Evolutionary conservation across 2,329 filamentous ascomycete species (phyloP), one percentile per base, ranked within the genome.

Genomic region (Coleophoma cylindrospora): DNA sequence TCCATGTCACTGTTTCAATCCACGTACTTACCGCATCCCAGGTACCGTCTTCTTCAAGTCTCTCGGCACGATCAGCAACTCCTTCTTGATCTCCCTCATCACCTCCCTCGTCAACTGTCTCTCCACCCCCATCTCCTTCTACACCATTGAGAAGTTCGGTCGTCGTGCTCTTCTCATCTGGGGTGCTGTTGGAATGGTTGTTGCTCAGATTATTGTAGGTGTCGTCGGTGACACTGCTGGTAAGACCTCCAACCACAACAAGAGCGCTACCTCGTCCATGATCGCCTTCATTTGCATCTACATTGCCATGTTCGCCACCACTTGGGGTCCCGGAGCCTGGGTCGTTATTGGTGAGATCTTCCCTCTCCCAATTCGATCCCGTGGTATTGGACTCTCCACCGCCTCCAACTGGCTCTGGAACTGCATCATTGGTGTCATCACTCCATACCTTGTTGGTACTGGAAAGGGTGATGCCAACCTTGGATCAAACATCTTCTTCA

Each of bases 361-460:
- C 63, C 83, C 83, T 0, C 0, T 88, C 84, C 63, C 84, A 86
- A 57, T 70, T 86, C 87, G 89, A 64, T 87, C 90, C 36, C 87
- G 89, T 60, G 90, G 90, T 73, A 89, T 95, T 52, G 89, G 80
- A 60, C 77, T 95, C 36, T 91, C 89, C 40, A 94, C 90, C 9
- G 87, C 89, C 52, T 89, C 85, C 65, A 94, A 95, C 80, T 94
- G 89, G 89, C 79, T 92, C 52, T 92, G 89, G 89, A 91, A 90
- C 75, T 88, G 83, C 68, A 76, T 74, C 64, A 79, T 80, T 58
- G 75, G 80, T 54, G 77, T 89, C 66, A 86, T 89, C 67, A 86
- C 80, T 11, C 83, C 84, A 14, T 87, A 84, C 75, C 82, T 87
- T 67, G 77, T 86, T 34, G 79, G 78, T 38, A 59, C 68, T 40